Percentiles rank a stretch among this genome's conserved stretches.
Evolutionary conservation across 2,329 filamentous ascomycete genomes (phyloP).

Genomic region (Immersiporthe knoxdaviesiana): DNA sequence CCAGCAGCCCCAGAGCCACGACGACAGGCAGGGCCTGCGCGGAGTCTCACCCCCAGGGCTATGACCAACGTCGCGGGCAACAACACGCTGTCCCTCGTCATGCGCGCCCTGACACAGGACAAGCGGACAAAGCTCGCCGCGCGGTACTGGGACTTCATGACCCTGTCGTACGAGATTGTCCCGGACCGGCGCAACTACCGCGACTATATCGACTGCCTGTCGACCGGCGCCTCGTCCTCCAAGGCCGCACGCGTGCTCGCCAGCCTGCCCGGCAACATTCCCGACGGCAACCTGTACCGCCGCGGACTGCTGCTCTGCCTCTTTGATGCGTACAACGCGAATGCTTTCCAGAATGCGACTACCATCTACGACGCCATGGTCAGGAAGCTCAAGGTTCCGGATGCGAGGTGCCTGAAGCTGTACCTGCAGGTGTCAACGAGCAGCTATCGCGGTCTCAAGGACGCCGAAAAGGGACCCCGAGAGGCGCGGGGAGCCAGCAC

Average conservation of each 20-base stretch:
- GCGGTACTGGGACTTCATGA: constrained; percentile 79
- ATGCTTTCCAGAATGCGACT: constrained; percentile 67
- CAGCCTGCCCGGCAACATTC: constrained; percentile 51
- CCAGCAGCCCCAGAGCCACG: not conserved
- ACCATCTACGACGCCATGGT: constrained; percentile 68
- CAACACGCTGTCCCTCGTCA: constrained; percentile 69
- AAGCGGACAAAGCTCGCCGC: constrained; percentile 64
- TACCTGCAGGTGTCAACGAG: constrained; percentile 62
- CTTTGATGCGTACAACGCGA: constrained; percentile 76
- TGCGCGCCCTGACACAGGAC: constrained; percentile 65
- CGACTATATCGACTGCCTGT: constrained; percentile 69
- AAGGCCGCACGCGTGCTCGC: constrained; percentile 63
- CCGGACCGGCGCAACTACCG: constrained; percentile 76
- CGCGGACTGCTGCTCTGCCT: constrained; percentile 75
- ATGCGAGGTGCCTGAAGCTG: constrained; percentile 53
- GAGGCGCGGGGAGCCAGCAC: constrained; percentile 43
- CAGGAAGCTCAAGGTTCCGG: constrained; percentile 46
- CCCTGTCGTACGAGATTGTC: constrained; percentile 59
- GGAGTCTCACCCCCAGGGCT: not conserved
- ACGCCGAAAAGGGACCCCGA: constrained; percentile 36
- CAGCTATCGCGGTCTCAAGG: constrained; percentile 46
- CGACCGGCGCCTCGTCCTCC: constrained; percentile 66
- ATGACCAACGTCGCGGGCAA: constrained; percentile 38
- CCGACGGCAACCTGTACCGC: constrained; percentile 62
- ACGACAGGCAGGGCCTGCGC: not conserved